Evolutionary conservation across 208 protist species (phyloP).

Genomic region (Trypanosoma platydactyli): DNA sequence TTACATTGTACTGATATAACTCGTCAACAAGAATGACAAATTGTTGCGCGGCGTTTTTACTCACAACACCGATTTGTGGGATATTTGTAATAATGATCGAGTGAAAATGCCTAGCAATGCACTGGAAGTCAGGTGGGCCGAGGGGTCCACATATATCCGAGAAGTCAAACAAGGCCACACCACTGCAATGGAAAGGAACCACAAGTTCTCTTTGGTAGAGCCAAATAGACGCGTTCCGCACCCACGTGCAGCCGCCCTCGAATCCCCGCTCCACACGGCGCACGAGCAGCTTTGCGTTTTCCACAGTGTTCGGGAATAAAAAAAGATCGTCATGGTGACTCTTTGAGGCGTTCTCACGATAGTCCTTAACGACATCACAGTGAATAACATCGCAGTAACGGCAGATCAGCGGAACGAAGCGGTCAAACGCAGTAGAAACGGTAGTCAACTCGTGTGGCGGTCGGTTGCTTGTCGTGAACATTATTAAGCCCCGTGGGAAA

Average conservation of each 20-base stretch:
- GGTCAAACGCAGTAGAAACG: conserved; percentile 64
- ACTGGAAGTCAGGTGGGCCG: conserved; percentile 70
- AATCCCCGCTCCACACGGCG: conserved; percentile 55
- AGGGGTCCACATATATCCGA: conserved; percentile 67
- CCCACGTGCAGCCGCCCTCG: conserved; percentile 33
- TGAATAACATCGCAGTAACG: conserved; percentile 71
- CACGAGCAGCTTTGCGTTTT: conserved; percentile 48
- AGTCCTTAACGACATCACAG: conserved; percentile 52
- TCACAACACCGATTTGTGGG: conserved; percentile 59
- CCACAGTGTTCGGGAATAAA: conserved; percentile 59
- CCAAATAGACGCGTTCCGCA: conserved; percentile 46
- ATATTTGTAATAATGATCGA: conserved; percentile 83
- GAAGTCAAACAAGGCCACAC: conserved; percentile 84
- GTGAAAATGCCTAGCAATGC: conserved; percentile 70
- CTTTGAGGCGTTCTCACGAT: conserved; percentile 42
- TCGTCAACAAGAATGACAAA: conserved; percentile 89
- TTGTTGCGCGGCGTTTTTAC: conserved; percentile 72
- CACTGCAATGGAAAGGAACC: conserved; percentile 65
- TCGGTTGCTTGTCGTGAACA: conserved; percentile 88
- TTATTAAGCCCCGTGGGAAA: conserved; percentile 66
- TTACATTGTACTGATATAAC: conserved; percentile 90
- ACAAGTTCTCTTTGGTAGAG: conserved; percentile 69
- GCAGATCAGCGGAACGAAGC: conserved; percentile 60
- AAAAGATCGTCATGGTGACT: conserved; percentile 55
- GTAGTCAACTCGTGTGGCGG: conserved; percentile 71